Conservation (phyloP, 345 rosid genomes). For the Kandelia obovata region DNA sequence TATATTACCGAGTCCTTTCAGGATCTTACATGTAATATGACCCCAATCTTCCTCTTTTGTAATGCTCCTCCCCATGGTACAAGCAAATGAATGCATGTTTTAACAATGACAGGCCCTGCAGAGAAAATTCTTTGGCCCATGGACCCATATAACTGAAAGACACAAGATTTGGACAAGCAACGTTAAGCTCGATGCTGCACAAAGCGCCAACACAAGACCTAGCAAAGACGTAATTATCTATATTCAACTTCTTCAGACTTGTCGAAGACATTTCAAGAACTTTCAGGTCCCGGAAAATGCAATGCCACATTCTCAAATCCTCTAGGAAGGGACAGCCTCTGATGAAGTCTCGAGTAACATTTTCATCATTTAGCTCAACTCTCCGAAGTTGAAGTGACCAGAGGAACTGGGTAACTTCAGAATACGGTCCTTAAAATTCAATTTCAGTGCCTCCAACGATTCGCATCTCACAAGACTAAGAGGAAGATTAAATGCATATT, state of each 20-base stretch:
- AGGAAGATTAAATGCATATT: neutral
- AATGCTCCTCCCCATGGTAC: too few species aligned
- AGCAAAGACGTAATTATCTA: neutral
- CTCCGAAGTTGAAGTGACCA: neutral
- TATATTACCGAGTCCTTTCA: too few species aligned
- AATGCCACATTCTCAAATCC: neutral
- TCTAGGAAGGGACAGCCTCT: neutral
- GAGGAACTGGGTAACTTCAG: neutral
- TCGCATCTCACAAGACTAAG: neutral
- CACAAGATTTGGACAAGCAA: constrained; percentile 4
- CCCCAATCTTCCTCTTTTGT: neutral
- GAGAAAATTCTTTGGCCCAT: neutral
- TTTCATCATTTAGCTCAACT: neutral
- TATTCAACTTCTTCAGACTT: neutral
- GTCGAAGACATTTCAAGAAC: neutral
- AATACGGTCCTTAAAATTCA: neutral
- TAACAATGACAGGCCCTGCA: neutral
- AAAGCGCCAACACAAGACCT: neutral
- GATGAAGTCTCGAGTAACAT: neutral
- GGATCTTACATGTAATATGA: too few species aligned
- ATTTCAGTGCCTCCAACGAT: neutral
- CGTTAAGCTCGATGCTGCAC: neutral
- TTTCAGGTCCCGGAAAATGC: neutral
- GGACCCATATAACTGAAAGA: neutral
- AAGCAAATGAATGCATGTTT: neutral